These are phyloP conservation scores for California macrophylla DNA, from an alignment of 441 rosid species.

Conservation along the genomic window DNA sequence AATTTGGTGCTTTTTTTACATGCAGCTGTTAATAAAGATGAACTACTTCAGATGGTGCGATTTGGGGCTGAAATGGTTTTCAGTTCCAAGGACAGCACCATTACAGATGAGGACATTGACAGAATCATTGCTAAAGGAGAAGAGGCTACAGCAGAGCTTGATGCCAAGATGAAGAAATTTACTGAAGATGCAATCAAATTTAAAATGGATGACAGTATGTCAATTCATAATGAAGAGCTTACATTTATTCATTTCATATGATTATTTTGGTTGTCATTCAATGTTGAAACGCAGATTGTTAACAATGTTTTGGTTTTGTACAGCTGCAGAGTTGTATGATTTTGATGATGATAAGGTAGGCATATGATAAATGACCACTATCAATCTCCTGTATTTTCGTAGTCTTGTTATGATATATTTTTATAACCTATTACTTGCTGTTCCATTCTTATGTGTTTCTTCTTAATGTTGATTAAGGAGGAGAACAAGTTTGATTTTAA, in stretches of 20 bases:
- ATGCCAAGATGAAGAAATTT: slow-evolving; percentile 98
- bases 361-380: slow-evolving; percentile 5
- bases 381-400: neutral
- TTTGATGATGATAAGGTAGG: slow-evolving; percentile 73
- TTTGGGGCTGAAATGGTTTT: slow-evolving; percentile 99
- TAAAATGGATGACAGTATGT: slow-evolving; percentile 95
- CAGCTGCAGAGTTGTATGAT: slow-evolving; percentile 86
- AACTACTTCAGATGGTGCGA: slow-evolving; percentile 97
- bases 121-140: slow-evolving; percentile 98
- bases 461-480: slow-evolving; percentile 38
- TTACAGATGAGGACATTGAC: slow-evolving; percentile 92
- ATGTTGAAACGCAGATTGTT: neutral
- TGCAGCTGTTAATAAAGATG: slow-evolving; percentile 97
- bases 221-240: slow-evolving; percentile 5
- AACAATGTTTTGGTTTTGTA: slow-evolving; percentile 17
- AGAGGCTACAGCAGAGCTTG: slow-evolving; percentile 92
- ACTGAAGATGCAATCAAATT: slow-evolving; percentile 97
- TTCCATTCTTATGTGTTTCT: slow-evolving; percentile 14
- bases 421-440: neutral
- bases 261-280: neutral
- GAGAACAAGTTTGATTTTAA: slow-evolving; percentile 91
- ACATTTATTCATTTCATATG: neutral
- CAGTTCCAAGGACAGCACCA: slow-evolving; percentile 97
- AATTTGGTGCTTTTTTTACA: slow-evolving; percentile 9
- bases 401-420: slow-evolving; percentile 6